Conservation (phyloP, 768 basidiomycete genomes). For the Mycena vulgaris region DNA sequence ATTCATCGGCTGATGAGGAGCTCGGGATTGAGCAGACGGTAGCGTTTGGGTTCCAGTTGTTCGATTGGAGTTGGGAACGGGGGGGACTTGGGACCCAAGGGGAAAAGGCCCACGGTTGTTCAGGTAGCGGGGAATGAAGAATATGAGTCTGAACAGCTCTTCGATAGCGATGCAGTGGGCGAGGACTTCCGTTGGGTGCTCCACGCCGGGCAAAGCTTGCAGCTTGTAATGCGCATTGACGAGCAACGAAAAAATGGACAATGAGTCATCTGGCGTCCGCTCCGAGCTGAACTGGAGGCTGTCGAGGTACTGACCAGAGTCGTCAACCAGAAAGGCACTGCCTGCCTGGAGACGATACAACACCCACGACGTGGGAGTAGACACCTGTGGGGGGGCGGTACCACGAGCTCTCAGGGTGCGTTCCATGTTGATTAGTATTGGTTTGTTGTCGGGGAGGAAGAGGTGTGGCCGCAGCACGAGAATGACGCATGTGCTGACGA, state of each 20-base stretch:
- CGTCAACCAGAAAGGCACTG: not conserved
- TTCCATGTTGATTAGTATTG: not conserved
- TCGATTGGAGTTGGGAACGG: not conserved
- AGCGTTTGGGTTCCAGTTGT: not conserved
- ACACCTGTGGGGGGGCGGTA: not conserved
- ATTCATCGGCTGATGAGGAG: not conserved
- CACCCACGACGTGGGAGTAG: not conserved
- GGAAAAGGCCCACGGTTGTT: constrained; percentile 1
- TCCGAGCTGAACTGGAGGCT: not conserved
- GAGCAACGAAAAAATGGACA: not conserved
- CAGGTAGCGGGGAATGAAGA: not conserved
- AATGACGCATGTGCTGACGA: not conserved
- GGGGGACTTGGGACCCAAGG: not conserved
- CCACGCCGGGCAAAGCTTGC: not conserved
- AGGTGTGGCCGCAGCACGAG: not conserved
- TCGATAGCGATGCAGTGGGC: not conserved
- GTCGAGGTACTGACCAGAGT: not conserved
- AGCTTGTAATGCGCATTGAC: constrained; percentile 1
- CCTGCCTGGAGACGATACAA: not conserved
- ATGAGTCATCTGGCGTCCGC: not conserved
- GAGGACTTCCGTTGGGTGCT: not conserved
- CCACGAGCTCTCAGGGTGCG: constrained; percentile 1
- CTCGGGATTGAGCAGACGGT: not conserved
- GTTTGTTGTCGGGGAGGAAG: constrained; percentile 1
- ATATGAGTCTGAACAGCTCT: not conserved